Evolutionary conservation across 768 basidiomycete genomes (phyloP).

Genomic region (Mycena capillaripes): DNA sequence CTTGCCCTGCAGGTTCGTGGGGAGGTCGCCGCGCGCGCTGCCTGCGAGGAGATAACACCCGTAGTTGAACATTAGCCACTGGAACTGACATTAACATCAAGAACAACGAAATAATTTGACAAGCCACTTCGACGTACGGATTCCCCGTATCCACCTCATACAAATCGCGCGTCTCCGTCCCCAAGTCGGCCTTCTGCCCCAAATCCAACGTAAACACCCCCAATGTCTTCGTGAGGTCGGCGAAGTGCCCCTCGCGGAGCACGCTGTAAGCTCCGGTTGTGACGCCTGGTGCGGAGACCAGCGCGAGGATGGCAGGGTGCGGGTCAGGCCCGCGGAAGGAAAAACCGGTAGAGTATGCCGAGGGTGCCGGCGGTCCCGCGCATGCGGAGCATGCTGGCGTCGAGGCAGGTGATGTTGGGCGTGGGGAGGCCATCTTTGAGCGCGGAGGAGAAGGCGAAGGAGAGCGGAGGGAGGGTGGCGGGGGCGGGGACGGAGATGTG

Average conservation of each 20-base stretch:
- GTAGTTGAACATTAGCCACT: constrained; percentile 79
- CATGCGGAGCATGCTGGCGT: constrained; percentile 67
- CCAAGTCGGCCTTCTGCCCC: constrained; percentile 68
- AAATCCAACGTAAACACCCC: constrained; percentile 68
- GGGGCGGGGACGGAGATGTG: constrained; percentile 55
- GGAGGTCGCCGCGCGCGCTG: constrained; percentile 73
- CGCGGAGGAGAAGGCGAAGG: constrained; percentile 62
- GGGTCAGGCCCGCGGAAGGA: constrained; percentile 78
- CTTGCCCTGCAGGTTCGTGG: constrained; percentile 82
- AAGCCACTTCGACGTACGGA: constrained; percentile 66
- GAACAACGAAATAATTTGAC: neutral
- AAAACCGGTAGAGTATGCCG: constrained; percentile 78
- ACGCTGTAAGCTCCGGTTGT: constrained; percentile 50
- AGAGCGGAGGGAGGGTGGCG: constrained; percentile 29
- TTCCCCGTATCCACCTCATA: constrained; percentile 72
- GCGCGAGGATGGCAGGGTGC: constrained; percentile 57
- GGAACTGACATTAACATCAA: too few species aligned
- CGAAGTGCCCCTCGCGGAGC: constrained; percentile 62
- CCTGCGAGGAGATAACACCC: constrained; percentile 76
- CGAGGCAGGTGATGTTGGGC: constrained; percentile 74
- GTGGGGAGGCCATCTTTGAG: constrained; percentile 63
- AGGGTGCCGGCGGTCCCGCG: constrained; percentile 62
- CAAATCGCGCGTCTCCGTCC: constrained; percentile 65
- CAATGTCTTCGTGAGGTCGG: constrained; percentile 61
- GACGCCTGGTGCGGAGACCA: constrained; percentile 48